phyloP scores from a whole-genome alignment of 345 rosid species.

The Citrus mangshanensis region DNA sequence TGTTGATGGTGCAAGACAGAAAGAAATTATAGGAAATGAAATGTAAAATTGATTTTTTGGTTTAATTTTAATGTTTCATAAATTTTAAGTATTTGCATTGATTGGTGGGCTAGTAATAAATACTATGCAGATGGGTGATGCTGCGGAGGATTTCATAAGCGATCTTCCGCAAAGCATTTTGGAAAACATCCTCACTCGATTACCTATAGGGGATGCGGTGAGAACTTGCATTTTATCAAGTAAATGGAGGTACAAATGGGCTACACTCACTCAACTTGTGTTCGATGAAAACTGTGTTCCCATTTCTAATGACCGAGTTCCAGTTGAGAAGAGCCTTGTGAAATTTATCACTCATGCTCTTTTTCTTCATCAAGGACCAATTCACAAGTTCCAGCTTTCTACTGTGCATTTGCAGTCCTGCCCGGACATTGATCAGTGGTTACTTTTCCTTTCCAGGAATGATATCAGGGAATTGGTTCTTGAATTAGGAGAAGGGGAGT shows the following conservation, averaged over 20 bases:
- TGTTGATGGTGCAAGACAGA: too few relatives aligned
- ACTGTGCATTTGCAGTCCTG: conserved; percentile 52
- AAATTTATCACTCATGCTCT: conserved; percentile 62
- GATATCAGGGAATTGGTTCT: conserved; percentile 71
- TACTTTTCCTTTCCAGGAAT: conserved; percentile 79
- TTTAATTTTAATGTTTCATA: neutral
- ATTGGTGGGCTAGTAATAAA: neutral
- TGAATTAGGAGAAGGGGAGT: conserved; percentile 79
- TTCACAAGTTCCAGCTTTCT: conserved; percentile 81
- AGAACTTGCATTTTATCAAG: conserved; percentile 73
- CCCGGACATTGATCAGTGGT: conserved; percentile 88
- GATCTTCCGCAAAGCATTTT: conserved; percentile 81
- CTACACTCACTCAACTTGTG: conserved; percentile 59
- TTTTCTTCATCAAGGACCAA: conserved; percentile 88
- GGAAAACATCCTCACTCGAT: conserved; percentile 63
- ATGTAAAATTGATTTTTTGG: neutral
- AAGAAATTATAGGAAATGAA: neutral
- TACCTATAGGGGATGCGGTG: conserved; percentile 72
- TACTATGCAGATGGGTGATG: conserved; percentile 42
- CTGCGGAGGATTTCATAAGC: conserved; percentile 49
- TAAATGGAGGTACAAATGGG: conserved; percentile 87
- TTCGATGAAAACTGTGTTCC: conserved; percentile 63
- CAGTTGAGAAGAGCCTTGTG: conserved; percentile 44
- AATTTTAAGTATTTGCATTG: conserved; percentile 1
- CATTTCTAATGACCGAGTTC: conserved; percentile 23